These are phyloP conservation scores for Podosphaera xanthii DNA, from an alignment of 2,329 filamentous ascomycete species.

Conservation along the genomic window DNA sequence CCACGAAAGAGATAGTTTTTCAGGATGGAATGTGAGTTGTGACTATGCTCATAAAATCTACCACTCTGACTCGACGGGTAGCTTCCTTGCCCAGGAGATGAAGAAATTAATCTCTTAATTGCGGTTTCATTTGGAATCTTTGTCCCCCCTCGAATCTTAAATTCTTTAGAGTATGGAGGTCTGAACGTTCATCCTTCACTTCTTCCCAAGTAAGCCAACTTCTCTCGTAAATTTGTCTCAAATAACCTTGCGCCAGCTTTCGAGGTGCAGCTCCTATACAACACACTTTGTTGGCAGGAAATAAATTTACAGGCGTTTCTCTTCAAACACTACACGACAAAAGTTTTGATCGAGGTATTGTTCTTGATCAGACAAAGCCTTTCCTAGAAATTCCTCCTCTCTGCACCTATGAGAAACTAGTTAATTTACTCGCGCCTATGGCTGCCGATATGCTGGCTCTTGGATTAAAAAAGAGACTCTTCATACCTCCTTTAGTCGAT, in stretches of 20 bases:
- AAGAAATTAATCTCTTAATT: slow-evolving; percentile 51
- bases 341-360: slow-evolving; percentile 55
- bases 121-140: slow-evolving; percentile 90
- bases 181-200: slow-evolving; percentile 86
- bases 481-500: slow-evolving; percentile 34
- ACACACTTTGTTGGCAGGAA: slow-evolving; percentile 47
- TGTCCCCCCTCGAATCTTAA: slow-evolving; percentile 55
- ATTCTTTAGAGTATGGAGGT: slow-evolving; percentile 53
- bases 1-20: slow-evolving; percentile 64
- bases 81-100: slow-evolving; percentile 26
- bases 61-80: slow-evolving; percentile 13
- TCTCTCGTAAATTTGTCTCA: background rate
- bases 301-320: slow-evolving; percentile 46
- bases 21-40: slow-evolving; percentile 44
- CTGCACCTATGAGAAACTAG: slow-evolving; percentile 26
- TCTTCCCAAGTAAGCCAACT: slow-evolving; percentile 44
- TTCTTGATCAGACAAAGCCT: slow-evolving; percentile 42
- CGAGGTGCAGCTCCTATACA: slow-evolving; percentile 73
- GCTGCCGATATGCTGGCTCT: slow-evolving; percentile 50
- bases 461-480: slow-evolving; percentile 37
- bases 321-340: slow-evolving; percentile 65
- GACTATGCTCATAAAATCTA: background rate
- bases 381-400: slow-evolving; percentile 23
- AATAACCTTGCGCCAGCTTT: slow-evolving; percentile 26
- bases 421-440: slow-evolving; percentile 31